These are phyloP conservation scores for Saprolegnia parasitica DNA, from an alignment of 352 stramenopile species.

Conservation along the genomic window DNA sequence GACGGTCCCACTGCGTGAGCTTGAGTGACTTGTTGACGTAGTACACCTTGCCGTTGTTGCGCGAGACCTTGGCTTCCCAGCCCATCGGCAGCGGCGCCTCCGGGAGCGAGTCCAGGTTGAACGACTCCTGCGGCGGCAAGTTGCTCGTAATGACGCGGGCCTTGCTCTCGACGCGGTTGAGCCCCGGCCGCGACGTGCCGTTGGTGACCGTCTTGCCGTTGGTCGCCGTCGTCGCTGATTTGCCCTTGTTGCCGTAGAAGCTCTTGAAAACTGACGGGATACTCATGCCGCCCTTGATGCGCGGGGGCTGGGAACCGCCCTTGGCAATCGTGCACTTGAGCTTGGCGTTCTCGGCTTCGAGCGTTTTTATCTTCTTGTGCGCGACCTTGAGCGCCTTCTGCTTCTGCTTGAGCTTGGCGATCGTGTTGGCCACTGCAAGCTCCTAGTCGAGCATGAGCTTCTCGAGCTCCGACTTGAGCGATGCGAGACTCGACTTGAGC, in stretches of 20 bases:
- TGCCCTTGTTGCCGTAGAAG: constrained; percentile 34
- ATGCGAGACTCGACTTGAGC: constrained; percentile 57
- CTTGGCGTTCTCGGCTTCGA: constrained; percentile 71
- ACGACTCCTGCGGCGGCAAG: constrained; percentile 49
- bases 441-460: constrained; percentile 81
- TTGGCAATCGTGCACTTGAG: constrained; percentile 40
- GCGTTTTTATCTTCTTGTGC: constrained; percentile 62
- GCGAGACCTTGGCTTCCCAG: constrained; percentile 84
- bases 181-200: constrained; percentile 4
- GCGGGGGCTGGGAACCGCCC: constrained; percentile 28
- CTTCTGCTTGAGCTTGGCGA: constrained; percentile 69
- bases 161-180: constrained; percentile 16
- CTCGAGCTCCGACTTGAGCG: constrained; percentile 39
- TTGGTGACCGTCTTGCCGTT: constrained; percentile 16
- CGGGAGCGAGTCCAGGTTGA: constrained; percentile 76
- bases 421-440: constrained; percentile 56
- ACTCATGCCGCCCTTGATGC: constrained; percentile 71
- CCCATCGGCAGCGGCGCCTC: constrained; percentile 74
- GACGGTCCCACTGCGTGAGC: constrained; percentile 81
- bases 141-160: neutral
- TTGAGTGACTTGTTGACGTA: constrained; percentile 85
- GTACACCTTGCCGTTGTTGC: constrained; percentile 80
- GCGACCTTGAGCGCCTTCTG: constrained; percentile 67
- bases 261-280: constrained; percentile 49
- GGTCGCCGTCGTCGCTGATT: constrained; percentile 36